These are phyloP conservation scores for Miamiensis avidus DNA, from an alignment of 169 alveolate genomes.

Conservation along the genomic window DNA sequence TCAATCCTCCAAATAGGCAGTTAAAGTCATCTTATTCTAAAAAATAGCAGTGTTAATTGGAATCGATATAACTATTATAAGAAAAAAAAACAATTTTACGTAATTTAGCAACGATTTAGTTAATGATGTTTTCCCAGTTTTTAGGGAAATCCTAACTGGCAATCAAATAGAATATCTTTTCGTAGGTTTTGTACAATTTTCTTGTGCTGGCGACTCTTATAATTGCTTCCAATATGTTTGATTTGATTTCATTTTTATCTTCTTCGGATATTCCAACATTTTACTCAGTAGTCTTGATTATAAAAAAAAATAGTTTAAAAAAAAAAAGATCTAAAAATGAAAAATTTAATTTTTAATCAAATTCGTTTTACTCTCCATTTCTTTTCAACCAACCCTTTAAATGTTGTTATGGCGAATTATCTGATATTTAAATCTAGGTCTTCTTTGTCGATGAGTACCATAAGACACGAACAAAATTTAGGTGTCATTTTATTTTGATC, in stretches of 20 bases:
- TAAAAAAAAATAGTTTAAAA: no score
- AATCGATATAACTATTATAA: no score
- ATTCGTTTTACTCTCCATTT: not conserved
- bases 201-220: not conserved
- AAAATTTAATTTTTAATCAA: no score
- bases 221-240: not conserved
- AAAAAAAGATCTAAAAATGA: no score
- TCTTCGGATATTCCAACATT: not conserved
- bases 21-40: not conserved
- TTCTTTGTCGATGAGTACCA: not conserved
- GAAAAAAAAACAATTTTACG: no score
- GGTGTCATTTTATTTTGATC: not conserved
- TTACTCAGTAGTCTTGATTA: no score
- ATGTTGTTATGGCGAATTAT: not conserved
- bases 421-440: not conserved
- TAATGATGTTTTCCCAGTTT: not conserved
- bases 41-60: no score
- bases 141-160: not conserved
- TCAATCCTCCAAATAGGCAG: not conserved
- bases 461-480: not conserved
- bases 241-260: not conserved
- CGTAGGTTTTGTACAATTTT: not conserved
- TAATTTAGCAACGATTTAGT: not conserved
- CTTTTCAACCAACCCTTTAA: not conserved
- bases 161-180: no score